Conservation (phyloP, 805 yeast species). For the Candida piceae region DNA sequence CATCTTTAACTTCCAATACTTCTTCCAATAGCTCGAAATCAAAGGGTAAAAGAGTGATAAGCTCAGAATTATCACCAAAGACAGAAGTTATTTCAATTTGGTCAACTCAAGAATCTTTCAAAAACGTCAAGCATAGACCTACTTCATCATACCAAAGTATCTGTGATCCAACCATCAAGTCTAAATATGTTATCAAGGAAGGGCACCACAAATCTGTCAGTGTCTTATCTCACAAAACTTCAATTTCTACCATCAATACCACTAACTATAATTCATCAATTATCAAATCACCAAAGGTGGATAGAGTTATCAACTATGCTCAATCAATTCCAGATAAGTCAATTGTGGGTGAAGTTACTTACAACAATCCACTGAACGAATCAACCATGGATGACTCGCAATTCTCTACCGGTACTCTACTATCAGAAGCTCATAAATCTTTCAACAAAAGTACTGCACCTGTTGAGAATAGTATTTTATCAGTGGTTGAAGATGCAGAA, state of each 20-base stretch:
- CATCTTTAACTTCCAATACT: slow-evolving; percentile 20
- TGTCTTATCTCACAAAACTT: slow-evolving; percentile 11
- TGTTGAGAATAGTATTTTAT: too few relatives aligned
- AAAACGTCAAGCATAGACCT: slow-evolving; percentile 13
- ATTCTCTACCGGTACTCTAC: neutral
- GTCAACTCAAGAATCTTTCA: slow-evolving; percentile 28
- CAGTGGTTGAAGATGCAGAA: neutral
- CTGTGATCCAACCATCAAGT: slow-evolving; percentile 20
- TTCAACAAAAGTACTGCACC: neutral
- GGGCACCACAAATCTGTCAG: slow-evolving; percentile 21
- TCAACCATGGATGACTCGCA: slow-evolving; percentile 14
- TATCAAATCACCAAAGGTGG: slow-evolving; percentile 1
- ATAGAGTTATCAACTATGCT: neutral
- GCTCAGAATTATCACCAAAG: slow-evolving; percentile 24
- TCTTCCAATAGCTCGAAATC: neutral
- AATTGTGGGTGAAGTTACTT: slow-evolving; percentile 8
- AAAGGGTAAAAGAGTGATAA: slow-evolving; percentile 10
- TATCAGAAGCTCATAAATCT: neutral
- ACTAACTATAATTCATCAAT: slow-evolving; percentile 2
- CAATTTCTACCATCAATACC: slow-evolving; percentile 2
- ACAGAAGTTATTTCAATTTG: slow-evolving; percentile 29
- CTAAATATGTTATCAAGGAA: slow-evolving; percentile 14
- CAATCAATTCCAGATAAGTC: neutral
- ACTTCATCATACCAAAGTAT: slow-evolving; percentile 24
- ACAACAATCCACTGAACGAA: slow-evolving; percentile 19